These are phyloP conservation scores for Aaosphaeria arxii DNA, from an alignment of 2,329 filamentous ascomycete genomes.

Conservation along the genomic window DNA sequence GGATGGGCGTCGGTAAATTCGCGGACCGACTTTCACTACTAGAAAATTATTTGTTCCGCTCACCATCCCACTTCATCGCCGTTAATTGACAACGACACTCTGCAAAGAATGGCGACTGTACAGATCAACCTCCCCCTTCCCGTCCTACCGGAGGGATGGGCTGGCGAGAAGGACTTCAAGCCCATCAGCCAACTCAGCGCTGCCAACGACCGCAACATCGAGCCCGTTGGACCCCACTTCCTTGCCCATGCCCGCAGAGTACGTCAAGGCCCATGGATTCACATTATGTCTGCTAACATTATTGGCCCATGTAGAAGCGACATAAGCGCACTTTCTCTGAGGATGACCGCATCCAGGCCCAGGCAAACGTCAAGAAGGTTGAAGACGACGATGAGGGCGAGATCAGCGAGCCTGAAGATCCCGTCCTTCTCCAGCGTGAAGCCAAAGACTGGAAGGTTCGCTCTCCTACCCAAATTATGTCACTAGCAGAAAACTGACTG, in stretches of 20 bases:
- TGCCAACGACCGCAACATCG: slow-evolving; percentile 81
- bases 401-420: slow-evolving; percentile 90
- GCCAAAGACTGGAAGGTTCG: slow-evolving; percentile 99
- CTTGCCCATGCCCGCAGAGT: slow-evolving; percentile 94
- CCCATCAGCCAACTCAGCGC: slow-evolving; percentile 71
- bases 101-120: slow-evolving; percentile 60
- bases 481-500: slow-evolving; percentile 5
- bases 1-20: slow-evolving; percentile 3
- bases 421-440: slow-evolving; percentile 85
- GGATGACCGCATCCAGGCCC: slow-evolving; percentile 95
- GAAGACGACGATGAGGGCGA: slow-evolving; percentile 88
- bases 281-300: slow-evolving; percentile 11
- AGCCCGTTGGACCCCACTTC: slow-evolving; percentile 96
- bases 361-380: slow-evolving; percentile 91
- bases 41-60: not conserved
- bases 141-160: slow-evolving; percentile 75
- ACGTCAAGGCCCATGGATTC: slow-evolving; percentile 22
- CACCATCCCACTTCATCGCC: not conserved
- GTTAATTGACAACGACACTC: not conserved
- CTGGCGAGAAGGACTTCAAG: slow-evolving; percentile 90
- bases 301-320: slow-evolving; percentile 55
- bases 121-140: slow-evolving; percentile 68
- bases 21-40: slow-evolving; percentile 1
- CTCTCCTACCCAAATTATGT: slow-evolving; percentile 25
- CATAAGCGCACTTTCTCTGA: slow-evolving; percentile 98